Evolutionary conservation across 192 early-diverging fungal species (phyloP).

Genomic region (Dissophora globulifera): DNA sequence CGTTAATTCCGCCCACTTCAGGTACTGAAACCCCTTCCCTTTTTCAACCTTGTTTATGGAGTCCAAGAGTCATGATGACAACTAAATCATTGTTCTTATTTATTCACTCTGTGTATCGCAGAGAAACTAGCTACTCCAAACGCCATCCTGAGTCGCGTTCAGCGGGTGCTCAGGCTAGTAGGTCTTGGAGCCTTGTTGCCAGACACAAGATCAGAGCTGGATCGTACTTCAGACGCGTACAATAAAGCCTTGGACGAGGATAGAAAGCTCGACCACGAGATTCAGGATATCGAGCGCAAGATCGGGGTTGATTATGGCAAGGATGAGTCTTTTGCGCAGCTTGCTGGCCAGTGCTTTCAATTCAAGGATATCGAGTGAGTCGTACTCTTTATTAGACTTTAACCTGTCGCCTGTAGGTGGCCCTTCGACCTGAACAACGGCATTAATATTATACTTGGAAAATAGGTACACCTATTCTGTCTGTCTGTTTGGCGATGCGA

Average conservation of each 20-base stretch:
- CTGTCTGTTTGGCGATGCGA: slow-evolving; percentile 81
- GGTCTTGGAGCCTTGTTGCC: slow-evolving; percentile 31
- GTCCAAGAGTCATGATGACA: too few relatives aligned
- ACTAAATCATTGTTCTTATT: too few relatives aligned
- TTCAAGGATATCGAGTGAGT: slow-evolving; percentile 75
- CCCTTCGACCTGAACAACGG: too few relatives aligned
- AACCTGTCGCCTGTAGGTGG: too few relatives aligned
- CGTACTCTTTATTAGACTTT: too few relatives aligned
- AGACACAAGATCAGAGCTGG: slow-evolving; percentile 7
- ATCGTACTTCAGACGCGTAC: slow-evolving; percentile 33
- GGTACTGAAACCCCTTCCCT: not conserved
- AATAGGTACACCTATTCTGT: slow-evolving; percentile 71
- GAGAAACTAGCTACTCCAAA: not conserved
- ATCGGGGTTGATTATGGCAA: slow-evolving; percentile 78
- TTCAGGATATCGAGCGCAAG: slow-evolving; percentile 63
- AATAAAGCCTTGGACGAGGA: slow-evolving; percentile 40
- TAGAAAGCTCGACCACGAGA: slow-evolving; percentile 44
- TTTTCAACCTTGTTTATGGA: too few relatives aligned
- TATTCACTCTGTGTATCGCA: too few relatives aligned
- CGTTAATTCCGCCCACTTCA: not conserved
- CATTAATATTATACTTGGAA: too few relatives aligned
- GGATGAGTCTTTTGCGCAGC: slow-evolving; percentile 71
- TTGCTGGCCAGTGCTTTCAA: slow-evolving; percentile 77
- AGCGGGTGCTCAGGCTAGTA: not conserved
- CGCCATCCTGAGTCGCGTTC: not conserved